These are phyloP conservation scores for Pachyrhizus erosus DNA, from an alignment of 306 rosid genomes.

Conservation along the genomic window DNA sequence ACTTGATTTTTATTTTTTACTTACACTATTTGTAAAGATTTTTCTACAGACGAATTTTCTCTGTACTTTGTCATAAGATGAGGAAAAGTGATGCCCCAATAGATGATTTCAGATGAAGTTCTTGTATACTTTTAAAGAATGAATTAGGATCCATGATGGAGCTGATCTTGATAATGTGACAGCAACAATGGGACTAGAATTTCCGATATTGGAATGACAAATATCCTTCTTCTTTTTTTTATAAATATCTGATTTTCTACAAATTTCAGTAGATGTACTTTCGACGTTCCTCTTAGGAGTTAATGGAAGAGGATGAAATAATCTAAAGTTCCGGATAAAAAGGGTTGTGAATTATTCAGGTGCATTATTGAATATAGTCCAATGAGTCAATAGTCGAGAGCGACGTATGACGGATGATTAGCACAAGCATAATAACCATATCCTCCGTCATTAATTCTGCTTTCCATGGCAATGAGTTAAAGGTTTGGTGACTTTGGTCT, in stretches of 20 bases:
- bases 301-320: slow-evolving; percentile 32
- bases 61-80: not conserved
- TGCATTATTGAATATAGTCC: slow-evolving; percentile 53
- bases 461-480: not conserved
- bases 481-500: slow-evolving; percentile 33
- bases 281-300: not conserved
- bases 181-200: not conserved
- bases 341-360: slow-evolving; percentile 46
- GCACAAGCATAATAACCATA: slow-evolving; percentile 38
- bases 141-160: slow-evolving; percentile 11
- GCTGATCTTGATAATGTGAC: not conserved
- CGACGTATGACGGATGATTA: slow-evolving; percentile 49
- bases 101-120: not conserved
- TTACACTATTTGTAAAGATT: not conserved
- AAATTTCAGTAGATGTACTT: not conserved
- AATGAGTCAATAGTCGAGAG: slow-evolving; percentile 40
- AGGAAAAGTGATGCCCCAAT: slow-evolving; percentile 15
- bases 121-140: slow-evolving; percentile 3
- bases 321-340: slow-evolving; percentile 46
- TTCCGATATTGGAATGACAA: not conserved
- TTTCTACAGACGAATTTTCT: slow-evolving; percentile 1
- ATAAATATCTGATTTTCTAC: not conserved
- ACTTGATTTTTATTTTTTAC: not conserved
- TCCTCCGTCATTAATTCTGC: slow-evolving; percentile 10
- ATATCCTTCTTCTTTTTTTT: not conserved